These are phyloP conservation scores for Saturnispora sanitii DNA, from an alignment of 805 yeast species.

Conservation along the genomic window DNA sequence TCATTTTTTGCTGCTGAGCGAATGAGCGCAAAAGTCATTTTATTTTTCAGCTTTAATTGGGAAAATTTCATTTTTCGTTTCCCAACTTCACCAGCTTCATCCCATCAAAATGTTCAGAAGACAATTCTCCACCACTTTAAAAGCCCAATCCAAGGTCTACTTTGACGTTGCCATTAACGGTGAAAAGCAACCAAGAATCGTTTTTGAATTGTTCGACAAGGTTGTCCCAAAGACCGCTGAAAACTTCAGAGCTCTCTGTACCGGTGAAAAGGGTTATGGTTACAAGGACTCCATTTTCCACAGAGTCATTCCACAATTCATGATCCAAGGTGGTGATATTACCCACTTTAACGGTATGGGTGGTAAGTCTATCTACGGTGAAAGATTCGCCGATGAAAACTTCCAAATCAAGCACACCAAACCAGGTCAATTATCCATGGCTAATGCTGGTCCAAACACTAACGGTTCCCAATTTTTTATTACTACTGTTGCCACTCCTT, in stretches of 20 bases:
- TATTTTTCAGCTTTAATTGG: no score
- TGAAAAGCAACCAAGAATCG: slow-evolving; percentile 42
- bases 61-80: background rate
- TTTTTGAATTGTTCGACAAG: slow-evolving; percentile 82
- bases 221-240: slow-evolving; percentile 93
- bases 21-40: no score
- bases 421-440: slow-evolving; percentile 86
- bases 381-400: slow-evolving; percentile 70
- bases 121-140: slow-evolving; percentile 39
- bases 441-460: slow-evolving; percentile 97
- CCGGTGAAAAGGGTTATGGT: slow-evolving; percentile 87
- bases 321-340: slow-evolving; percentile 93
- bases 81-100: background rate
- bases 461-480: slow-evolving; percentile 97
- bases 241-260: slow-evolving; percentile 89
- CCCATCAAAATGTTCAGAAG: slow-evolving; percentile 30
- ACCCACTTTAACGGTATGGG: slow-evolving; percentile 82
- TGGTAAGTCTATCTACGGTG: slow-evolving; percentile 80
- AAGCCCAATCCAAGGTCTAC: slow-evolving; percentile 41
- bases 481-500: slow-evolving; percentile 78
- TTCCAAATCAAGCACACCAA: slow-evolving; percentile 61
- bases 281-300: slow-evolving; percentile 82
- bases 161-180: slow-evolving; percentile 51
- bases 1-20: no score
- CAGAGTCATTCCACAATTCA: slow-evolving; percentile 92